phyloP scores from a whole-genome alignment of 257 asterid species.

The Buddleja alternifolia region DNA sequence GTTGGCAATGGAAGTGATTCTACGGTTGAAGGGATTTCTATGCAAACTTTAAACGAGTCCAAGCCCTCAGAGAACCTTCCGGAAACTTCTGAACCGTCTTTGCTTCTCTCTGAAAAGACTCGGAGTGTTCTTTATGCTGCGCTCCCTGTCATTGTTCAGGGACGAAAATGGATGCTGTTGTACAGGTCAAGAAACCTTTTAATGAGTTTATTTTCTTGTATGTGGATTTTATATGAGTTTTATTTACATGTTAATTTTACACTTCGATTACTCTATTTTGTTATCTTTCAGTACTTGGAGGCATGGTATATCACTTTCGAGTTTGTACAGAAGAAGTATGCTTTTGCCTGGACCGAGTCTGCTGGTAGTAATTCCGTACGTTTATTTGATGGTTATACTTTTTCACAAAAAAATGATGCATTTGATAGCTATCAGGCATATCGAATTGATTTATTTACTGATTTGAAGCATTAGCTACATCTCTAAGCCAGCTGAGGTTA shows the following conservation, averaged over 20 bases:
- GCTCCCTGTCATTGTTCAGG: slow-evolving; percentile 82
- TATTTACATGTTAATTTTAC: slow-evolving; percentile 17
- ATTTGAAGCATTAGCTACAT: background rate
- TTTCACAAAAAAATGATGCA: too few relatives aligned
- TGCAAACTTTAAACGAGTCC: slow-evolving; percentile 49
- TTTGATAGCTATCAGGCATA: slow-evolving; percentile 25
- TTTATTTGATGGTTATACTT: slow-evolving; percentile 17
- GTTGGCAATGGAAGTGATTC: slow-evolving; percentile 44
- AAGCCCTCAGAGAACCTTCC: slow-evolving; percentile 48
- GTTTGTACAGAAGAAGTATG: slow-evolving; percentile 88
- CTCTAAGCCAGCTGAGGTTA: too few relatives aligned
- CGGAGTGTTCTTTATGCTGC: slow-evolving; percentile 60
- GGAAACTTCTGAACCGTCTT: slow-evolving; percentile 84
- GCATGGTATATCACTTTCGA: slow-evolving; percentile 92
- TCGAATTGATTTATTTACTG: background rate
- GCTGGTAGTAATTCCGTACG: slow-evolving; percentile 60
- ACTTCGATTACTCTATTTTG: slow-evolving; percentile 8
- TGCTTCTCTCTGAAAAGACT: slow-evolving; percentile 81
- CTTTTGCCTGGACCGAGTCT: slow-evolving; percentile 91
- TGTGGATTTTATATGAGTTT: slow-evolving; percentile 6
- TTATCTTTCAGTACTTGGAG: slow-evolving; percentile 81
- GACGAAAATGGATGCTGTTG: slow-evolving; percentile 81
- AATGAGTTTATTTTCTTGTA: slow-evolving; percentile 11
- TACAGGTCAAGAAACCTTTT: slow-evolving; percentile 59
- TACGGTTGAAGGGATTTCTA: slow-evolving; percentile 49